Evolutionary conservation across 345 rosid species (phyloP).

Genomic region (Brassica juncea): DNA sequence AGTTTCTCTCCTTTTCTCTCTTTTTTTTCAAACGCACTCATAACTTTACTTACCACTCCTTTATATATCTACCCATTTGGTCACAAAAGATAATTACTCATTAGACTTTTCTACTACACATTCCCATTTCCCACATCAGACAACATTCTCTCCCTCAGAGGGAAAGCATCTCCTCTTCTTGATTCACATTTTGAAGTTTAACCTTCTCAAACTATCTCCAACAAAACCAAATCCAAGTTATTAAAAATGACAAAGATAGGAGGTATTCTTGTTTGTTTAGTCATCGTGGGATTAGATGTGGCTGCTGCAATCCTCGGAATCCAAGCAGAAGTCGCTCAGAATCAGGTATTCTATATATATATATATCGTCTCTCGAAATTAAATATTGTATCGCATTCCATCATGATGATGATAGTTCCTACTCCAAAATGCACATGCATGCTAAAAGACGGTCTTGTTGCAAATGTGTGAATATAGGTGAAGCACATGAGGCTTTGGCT

Average conservation of each 20-base stretch:
- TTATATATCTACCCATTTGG: constrained; percentile 22
- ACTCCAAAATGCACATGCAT: background rate
- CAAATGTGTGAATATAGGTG: constrained; percentile 47
- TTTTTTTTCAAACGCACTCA: constrained; percentile 1
- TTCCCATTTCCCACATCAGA: constrained; percentile 21
- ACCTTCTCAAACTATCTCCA: background rate
- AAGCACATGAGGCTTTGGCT: constrained; percentile 81
- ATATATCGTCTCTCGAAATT: background rate
- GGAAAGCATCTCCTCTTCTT: constrained; percentile 28
- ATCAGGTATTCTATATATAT: constrained; percentile 48
- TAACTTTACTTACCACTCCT: constrained; percentile 17
- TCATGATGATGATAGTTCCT: constrained; percentile 1
- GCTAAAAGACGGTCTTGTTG: background rate
- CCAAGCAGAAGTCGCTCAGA: constrained; percentile 88
- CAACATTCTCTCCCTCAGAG: constrained; percentile 8
- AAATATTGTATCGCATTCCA: background rate
- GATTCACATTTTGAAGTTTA: background rate
- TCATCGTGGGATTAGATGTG: constrained; percentile 77
- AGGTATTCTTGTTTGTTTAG: constrained; percentile 68
- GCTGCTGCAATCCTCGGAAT: constrained; percentile 85
- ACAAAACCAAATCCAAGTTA: constrained; percentile 4
- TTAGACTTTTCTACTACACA: constrained; percentile 10
- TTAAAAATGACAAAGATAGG: constrained; percentile 57
- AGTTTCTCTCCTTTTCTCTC: background rate
- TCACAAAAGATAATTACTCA: constrained; percentile 25